These are phyloP conservation scores for Rubia balearica DNA, from an alignment of 305 asterid species.

Conservation along the genomic window DNA sequence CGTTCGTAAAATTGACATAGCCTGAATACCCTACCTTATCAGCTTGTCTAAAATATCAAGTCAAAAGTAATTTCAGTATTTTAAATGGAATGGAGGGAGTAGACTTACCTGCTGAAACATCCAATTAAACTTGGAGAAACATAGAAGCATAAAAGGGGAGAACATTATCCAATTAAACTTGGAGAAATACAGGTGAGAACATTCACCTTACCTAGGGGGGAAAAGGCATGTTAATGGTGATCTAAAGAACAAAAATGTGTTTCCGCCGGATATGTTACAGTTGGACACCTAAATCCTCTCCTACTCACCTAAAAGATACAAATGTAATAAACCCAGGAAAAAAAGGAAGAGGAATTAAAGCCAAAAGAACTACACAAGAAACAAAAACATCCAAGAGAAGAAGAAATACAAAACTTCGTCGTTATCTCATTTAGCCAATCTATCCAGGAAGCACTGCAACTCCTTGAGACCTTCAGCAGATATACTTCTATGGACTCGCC, in stretches of 20 bases:
- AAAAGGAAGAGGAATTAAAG: conserved; percentile 15
- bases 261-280: conserved; percentile 82
- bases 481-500: conserved; percentile 77
- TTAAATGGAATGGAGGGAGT: too few relatives aligned
- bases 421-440: conserved; percentile 46
- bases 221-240: not conserved
- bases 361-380: conserved; percentile 12
- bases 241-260: conserved; percentile 14
- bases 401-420: conserved; percentile 12
- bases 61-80: too few relatives aligned
- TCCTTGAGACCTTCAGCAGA: conserved; percentile 94
- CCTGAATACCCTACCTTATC: too few relatives aligned
- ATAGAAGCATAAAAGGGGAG: not conserved
- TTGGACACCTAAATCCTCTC: conserved; percentile 50
- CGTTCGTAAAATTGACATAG: too few relatives aligned
- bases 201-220: not conserved
- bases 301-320: conserved; percentile 32
- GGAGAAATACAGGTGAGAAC: not conserved
- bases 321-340: not conserved
- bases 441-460: conserved; percentile 74
- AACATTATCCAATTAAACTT: too few relatives aligned
- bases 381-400: not conserved
- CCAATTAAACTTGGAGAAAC: not conserved
- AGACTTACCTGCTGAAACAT: too few relatives aligned
- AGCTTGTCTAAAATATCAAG: too few relatives aligned